Evolutionary conservation across 768 basidiomycete species (phyloP), one percentile per base, ranked within the genome.

Genomic region (Gloeophyllum trabeum): DNA sequence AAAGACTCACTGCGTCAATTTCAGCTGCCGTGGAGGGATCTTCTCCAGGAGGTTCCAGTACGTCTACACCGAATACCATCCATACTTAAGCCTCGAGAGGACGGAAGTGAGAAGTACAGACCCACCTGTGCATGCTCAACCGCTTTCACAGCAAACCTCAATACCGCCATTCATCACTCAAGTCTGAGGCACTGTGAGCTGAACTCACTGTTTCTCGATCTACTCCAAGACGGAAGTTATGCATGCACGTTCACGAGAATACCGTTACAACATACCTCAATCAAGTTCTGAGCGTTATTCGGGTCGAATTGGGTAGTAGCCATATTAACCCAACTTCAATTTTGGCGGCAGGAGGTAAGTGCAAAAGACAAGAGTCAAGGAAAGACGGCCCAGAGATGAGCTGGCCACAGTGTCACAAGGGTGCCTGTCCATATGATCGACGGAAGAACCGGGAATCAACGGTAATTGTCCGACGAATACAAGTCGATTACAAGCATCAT

Each of bases 51-150:
- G 70, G 57, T 90, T 92, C 84, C 92, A 94, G 64, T 97, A 97
- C 5, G 91, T 91, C 87, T 97, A 50, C 19, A 37, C 35, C 30
- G 21, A 24, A 2, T 10, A 13, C 25, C 13, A 30, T 34, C 23
- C 23, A 36, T 6, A 34, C 35, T 39, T 55, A 42, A 42, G 20
- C 35, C 37, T 41, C 19, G 44, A 39, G 25, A n/a, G n/a, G n/a
- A n/a, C n/a, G n/a, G n/a, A n/a, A n/a, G n/a, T n/a, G n/a, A n/a
- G n/a, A n/a, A n/a, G n/a, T n/a, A n/a, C n/a, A 20, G n/a, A 58
- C 75, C 47, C 40, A 88, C 91, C 71, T 94, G 89, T 35, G 93
- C 89, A 50, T 98, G 91, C 58, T 99, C 93, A 40, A 98, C 92
- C 10, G 91, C 89, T 60, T 83, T 89, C 43, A 99, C 94, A 20